These are phyloP conservation scores for Nicotiana paniculata DNA, from an alignment of 257 asterid genomes.

Conservation along the genomic window DNA sequence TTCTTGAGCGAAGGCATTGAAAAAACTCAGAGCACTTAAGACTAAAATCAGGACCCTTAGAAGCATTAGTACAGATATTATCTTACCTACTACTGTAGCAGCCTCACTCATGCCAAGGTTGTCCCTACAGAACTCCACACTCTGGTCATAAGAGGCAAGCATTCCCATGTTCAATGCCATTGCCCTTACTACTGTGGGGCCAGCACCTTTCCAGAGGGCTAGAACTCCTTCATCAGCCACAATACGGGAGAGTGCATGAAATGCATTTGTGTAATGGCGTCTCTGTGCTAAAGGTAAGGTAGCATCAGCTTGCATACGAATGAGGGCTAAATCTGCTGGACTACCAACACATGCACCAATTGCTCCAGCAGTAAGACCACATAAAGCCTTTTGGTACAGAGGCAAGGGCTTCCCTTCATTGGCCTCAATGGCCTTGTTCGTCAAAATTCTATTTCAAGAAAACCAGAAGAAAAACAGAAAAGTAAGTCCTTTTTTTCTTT, in stretches of 20 bases:
- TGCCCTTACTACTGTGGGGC: slow-evolving; percentile 97
- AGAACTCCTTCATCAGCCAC: slow-evolving; percentile 73
- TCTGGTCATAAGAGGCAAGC: slow-evolving; percentile 97
- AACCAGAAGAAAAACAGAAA: neutral
- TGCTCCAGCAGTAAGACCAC: slow-evolving; percentile 98
- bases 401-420: slow-evolving; percentile 92
- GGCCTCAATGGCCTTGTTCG: slow-evolving; percentile 83
- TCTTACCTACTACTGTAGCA: slow-evolving; percentile 70
- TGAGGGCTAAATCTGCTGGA: slow-evolving; percentile 95
- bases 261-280: slow-evolving; percentile 76
- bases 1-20: neutral
- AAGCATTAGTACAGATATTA: neutral
- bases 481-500: neutral
- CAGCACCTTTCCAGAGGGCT: slow-evolving; percentile 98
- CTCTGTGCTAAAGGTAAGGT: slow-evolving; percentile 81
- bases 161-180: slow-evolving; percentile 99
- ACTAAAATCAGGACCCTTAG: neutral
- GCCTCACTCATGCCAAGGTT: slow-evolving; percentile 67
- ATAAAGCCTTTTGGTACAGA: slow-evolving; percentile 84
- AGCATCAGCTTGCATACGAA: slow-evolving; percentile 99
- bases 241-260: slow-evolving; percentile 81
- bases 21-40: neutral
- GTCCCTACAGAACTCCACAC: slow-evolving; percentile 72
- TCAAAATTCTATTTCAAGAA: slow-evolving; percentile 50
- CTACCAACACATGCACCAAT: slow-evolving; percentile 88